Conservation (phyloP, 495 filamentous ascomycete species). For the Acidiella bohemica region DNA sequence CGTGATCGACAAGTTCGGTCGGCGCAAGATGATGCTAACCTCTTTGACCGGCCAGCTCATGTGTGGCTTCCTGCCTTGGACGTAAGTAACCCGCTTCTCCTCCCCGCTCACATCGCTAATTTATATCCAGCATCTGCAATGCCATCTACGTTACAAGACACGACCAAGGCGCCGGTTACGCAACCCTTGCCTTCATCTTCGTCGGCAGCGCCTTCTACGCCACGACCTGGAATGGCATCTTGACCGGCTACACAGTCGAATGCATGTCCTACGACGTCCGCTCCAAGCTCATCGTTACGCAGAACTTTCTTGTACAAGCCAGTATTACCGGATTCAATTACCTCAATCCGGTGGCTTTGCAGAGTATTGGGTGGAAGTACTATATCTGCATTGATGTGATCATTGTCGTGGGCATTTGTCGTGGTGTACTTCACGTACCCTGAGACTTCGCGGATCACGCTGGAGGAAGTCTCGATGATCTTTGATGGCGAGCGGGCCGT, state of each 20-base stretch:
- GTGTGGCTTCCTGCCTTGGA: slow-evolving; percentile 18
- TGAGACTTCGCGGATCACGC: slow-evolving; percentile 6
- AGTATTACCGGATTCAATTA: slow-evolving; percentile 12
- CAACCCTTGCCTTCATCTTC: slow-evolving; percentile 9
- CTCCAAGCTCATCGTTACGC: slow-evolving; percentile 5
- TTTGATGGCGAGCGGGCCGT: slow-evolving; percentile 12
- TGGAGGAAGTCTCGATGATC: slow-evolving; percentile 11
- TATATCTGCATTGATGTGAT: slow-evolving; percentile 8
- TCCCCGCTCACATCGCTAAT: background rate
- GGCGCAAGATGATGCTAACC: slow-evolving; percentile 9
- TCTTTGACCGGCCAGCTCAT: slow-evolving; percentile 32
- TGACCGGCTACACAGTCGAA: slow-evolving; percentile 13
- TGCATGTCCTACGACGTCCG: slow-evolving; percentile 9
- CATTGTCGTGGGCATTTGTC: slow-evolving; percentile 6
- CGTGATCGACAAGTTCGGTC: slow-evolving; percentile 10
- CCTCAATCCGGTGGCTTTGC: slow-evolving; percentile 11
- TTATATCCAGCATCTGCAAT: slow-evolving; percentile 2
- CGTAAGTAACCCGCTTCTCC: background rate
- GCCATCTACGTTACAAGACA: background rate
- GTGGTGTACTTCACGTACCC: slow-evolving; percentile 14
- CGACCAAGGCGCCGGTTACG: background rate
- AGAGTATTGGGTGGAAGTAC: slow-evolving; percentile 13
- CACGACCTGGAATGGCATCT: slow-evolving; percentile 11
- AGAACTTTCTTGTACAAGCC: slow-evolving; percentile 12
- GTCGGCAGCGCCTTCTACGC: slow-evolving; percentile 3